Evolutionary conservation across 2,329 filamentous ascomycete species (phyloP), one percentile per base, ranked within the genome.

Genomic region (Alternaria novae-zelandiae): DNA sequence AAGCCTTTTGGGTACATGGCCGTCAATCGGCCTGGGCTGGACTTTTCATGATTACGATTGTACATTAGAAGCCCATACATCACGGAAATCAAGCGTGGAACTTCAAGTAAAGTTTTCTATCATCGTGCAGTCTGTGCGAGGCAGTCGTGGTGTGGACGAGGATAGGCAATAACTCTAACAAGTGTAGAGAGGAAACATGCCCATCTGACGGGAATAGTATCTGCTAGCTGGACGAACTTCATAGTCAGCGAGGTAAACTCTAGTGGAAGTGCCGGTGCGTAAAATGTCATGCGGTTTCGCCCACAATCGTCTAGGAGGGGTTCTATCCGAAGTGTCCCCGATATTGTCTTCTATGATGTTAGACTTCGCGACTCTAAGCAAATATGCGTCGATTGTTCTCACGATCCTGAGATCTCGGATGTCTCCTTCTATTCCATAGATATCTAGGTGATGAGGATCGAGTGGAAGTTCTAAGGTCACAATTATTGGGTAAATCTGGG

Each of bases 31-130:
- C 6, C 32, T 62, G 23, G 47, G 23, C 44, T 53, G 21, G n/a
- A 41, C n/a, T 51, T 26, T 59, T 65, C 26, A 62, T 59, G 64
- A 65, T 47, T 6, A 67, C 15, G 59, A 67, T 25, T 69, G 64
- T 69, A 69, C 53, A 60, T 57, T 64, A 67, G 23, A 43, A 58
- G 44, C 43, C 21, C 21, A 43, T 17, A 65, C 26, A 61, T 41
- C 54, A 58, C 43, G 56, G 17, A 49, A 26, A 50, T 25, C 6
- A 36, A 25, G 4, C 47, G 10, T 26, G 51, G 6, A 23, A 13
- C 13, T 32, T 32, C 30, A 32, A 15, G 6, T 7, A 13, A 17
- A 30, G 13, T 15, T 49, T 23, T 25, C 20, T 5, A 25, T 25
- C 50, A n/a, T 41, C 17, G 11, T 41, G 7, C 28, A 45, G 43